These are phyloP conservation scores for Abrus precatorius DNA, from an alignment of 306 rosid genomes.

Conservation along the genomic window DNA sequence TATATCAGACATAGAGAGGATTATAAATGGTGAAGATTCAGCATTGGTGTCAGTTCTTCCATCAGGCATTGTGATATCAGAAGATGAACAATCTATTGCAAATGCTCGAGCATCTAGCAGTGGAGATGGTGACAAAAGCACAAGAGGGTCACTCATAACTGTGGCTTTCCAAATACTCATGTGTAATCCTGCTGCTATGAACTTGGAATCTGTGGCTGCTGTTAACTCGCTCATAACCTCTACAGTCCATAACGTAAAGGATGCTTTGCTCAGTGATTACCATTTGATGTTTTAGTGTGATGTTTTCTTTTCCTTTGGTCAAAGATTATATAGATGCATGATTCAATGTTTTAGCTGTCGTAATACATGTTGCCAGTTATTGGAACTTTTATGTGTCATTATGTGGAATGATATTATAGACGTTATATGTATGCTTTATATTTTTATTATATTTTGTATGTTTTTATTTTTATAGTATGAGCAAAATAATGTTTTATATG, in stretches of 20 bases:
- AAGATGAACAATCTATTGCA: conserved; percentile 40
- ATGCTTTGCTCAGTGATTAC: conserved; percentile 36
- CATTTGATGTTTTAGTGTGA: not conserved
- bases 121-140: not conserved
- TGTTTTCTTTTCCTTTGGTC: not conserved
- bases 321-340: not conserved
- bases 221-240: conserved; percentile 55
- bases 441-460: not conserved
- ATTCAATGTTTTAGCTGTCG: not conserved
- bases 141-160: conserved; percentile 64
- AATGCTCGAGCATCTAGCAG: conserved; percentile 17
- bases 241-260: conserved; percentile 57
- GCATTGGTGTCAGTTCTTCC: conserved; percentile 54
- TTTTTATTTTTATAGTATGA: not conserved
- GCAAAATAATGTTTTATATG: not conserved
- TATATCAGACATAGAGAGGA: conserved; percentile 24
- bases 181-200: conserved; percentile 17
- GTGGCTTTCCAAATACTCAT: conserved; percentile 65
- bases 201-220: conserved; percentile 51
- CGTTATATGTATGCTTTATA: not conserved
- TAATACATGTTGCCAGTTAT: not conserved
- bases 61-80: conserved; percentile 65
- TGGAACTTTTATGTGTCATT: not conserved
- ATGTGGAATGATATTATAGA: not conserved
- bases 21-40: conserved; percentile 47